Percentiles rank a stretch among this genome's conserved stretches.
phyloP scores from a whole-genome alignment of 768 basidiomycete genomes.

The Ephemerocybe angulata region DNA sequence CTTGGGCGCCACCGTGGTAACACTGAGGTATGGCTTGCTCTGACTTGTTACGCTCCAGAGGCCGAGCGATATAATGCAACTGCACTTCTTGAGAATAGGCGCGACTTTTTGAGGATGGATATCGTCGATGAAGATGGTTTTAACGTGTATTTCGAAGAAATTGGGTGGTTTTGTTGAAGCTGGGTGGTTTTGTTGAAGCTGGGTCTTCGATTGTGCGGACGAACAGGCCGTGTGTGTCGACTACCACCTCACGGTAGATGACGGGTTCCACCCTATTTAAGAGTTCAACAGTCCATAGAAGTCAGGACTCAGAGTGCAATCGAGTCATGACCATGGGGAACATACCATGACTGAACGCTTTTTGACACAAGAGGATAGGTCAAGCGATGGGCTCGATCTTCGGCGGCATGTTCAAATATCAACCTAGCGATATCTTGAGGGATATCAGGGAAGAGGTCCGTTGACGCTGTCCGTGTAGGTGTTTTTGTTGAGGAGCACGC shows the following conservation, averaged over 20 bases:
- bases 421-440: not conserved
- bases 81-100: not conserved
- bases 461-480: too few species aligned
- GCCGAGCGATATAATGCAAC: not conserved
- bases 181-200: not conserved
- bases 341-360: not conserved
- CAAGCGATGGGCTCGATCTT: not conserved
- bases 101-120: too few species aligned
- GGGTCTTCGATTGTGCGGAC: not conserved
- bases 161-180: too few species aligned
- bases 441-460: not conserved
- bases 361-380: not conserved
- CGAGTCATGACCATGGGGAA: too few species aligned
- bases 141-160: not conserved
- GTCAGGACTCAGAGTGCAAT: too few species aligned
- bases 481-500: too few species aligned
- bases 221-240: not conserved
- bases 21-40: not conserved
- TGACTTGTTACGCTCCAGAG: not conserved
- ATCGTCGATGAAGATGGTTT: not conserved
- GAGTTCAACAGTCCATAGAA: too few species aligned
- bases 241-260: not conserved
- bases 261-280: not conserved
- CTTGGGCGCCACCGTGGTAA: not conserved
- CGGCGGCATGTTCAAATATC: not conserved